Evolutionary conservation across 2,329 filamentous ascomycete genomes (phyloP).

Genomic region (Verticillium albo-atrum): DNA sequence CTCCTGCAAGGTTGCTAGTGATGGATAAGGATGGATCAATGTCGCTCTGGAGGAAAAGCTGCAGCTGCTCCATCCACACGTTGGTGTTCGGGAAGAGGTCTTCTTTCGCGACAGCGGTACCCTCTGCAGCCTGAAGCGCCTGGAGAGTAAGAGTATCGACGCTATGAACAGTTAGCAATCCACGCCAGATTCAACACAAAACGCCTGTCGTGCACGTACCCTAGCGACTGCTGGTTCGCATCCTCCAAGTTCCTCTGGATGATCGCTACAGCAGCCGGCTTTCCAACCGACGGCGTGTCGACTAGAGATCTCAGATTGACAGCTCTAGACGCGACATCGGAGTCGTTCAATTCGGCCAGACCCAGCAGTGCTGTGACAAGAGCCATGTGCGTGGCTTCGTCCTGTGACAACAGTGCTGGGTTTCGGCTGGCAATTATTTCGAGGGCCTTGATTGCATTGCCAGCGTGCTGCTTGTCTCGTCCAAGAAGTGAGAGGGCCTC

Average conservation of each 20-base stretch:
- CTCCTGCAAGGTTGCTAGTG: slow-evolving; percentile 67
- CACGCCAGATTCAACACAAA: slow-evolving; percentile 11
- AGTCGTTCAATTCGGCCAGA: slow-evolving; percentile 45
- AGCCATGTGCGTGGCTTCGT: slow-evolving; percentile 41
- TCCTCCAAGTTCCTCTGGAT: slow-evolving; percentile 52
- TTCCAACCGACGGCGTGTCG: slow-evolving; percentile 35
- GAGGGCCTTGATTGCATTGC: slow-evolving; percentile 36
- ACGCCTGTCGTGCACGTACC: slow-evolving; percentile 28
- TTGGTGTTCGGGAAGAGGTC: slow-evolving; percentile 59
- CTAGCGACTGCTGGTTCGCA: slow-evolving; percentile 43
- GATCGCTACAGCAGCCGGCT: slow-evolving; percentile 42
- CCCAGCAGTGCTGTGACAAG: slow-evolving; percentile 50
- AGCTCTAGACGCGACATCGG: slow-evolving; percentile 33
- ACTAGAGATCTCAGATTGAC: slow-evolving; percentile 38
- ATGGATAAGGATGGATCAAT: slow-evolving; percentile 66
- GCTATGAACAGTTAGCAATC: slow-evolving; percentile 19
- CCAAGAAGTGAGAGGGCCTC: slow-evolving; percentile 28
- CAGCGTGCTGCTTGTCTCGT: slow-evolving; percentile 19
- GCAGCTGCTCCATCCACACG: slow-evolving; percentile 63
- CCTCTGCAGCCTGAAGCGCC: slow-evolving; percentile 32
- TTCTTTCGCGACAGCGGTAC: slow-evolving; percentile 25
- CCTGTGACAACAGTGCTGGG: slow-evolving; percentile 37
- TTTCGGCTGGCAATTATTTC: slow-evolving; percentile 42
- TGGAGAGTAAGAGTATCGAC: slow-evolving; percentile 51
- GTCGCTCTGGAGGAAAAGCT: slow-evolving; percentile 43